Percentiles rank a stretch among this genome's conserved stretches.
These are phyloP conservation scores for Gliomastix tumulicola DNA, from an alignment of 2,329 filamentous ascomycete genomes.

Conservation along the genomic window DNA sequence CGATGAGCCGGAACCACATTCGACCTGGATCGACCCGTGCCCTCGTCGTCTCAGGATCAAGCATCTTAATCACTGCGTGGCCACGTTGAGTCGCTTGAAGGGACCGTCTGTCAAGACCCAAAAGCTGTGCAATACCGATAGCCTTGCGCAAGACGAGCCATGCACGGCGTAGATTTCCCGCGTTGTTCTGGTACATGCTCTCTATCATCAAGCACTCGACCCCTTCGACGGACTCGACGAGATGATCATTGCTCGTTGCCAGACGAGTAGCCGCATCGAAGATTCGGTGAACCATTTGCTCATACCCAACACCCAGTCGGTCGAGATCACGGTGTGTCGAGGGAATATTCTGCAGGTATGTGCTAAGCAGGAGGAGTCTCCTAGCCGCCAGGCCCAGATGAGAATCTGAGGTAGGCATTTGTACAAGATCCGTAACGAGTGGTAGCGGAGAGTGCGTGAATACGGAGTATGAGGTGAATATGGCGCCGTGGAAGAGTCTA, in stretches of 20 bases:
- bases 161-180: constrained; percentile 44
- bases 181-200: constrained; percentile 41
- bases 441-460: too few relatives aligned
- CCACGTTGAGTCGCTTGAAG: constrained; percentile 24
- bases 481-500: background rate
- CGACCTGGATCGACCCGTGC: constrained; percentile 15
- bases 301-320: too few relatives aligned
- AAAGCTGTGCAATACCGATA: constrained; percentile 41
- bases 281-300: too few relatives aligned
- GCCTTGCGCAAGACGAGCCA: constrained; percentile 46
- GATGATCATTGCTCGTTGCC: constrained; percentile 43
- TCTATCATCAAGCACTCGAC: constrained; percentile 43
- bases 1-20: constrained; percentile 43
- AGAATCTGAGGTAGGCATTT: background rate
- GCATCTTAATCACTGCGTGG: background rate
- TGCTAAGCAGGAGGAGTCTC: background rate
- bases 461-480: background rate
- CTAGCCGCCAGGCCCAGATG: background rate
- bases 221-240: constrained; percentile 44
- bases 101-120: constrained; percentile 39
- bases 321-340: too few relatives aligned
- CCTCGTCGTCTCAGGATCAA: background rate
- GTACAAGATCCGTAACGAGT: too few relatives aligned
- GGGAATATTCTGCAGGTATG: background rate
- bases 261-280: constrained; percentile 7